A percentile compares a stretch with the other conserved stretches of the same genome.
These are phyloP conservation scores for Trypanosoma mega DNA, from an alignment of 208 protist genomes.

Conservation along the genomic window DNA sequence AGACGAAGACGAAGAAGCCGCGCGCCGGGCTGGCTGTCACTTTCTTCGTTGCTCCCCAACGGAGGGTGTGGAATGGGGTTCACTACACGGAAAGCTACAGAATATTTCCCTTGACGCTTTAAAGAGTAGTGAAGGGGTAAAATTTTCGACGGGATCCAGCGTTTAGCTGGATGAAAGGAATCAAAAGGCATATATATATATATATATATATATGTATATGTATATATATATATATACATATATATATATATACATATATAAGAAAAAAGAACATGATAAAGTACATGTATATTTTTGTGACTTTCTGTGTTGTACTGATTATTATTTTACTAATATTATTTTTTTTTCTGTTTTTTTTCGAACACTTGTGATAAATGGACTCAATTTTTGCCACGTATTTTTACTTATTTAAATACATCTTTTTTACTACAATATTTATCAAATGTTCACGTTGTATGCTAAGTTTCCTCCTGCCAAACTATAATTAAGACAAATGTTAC, in stretches of 20 bases:
- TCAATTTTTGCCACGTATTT: not conserved
- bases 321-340: not conserved
- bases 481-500: conserved; percentile 6
- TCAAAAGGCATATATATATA: too few species aligned
- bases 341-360: conserved; percentile 1
- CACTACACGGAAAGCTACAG: conserved; percentile 33
- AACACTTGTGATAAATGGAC: not conserved
- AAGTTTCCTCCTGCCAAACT: not conserved
- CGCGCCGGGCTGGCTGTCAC: conserved; percentile 41
- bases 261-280: too few species aligned
- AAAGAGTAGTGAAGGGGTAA: too few species aligned
- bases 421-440: not conserved
- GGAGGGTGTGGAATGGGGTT: conserved; percentile 49
- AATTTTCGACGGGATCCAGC: not conserved
- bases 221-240: too few species aligned
- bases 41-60: conserved; percentile 46
- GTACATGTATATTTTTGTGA: too few species aligned
- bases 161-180: too few species aligned
- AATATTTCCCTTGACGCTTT: conserved; percentile 12
- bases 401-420: not conserved
- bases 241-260: too few species aligned
- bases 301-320: not conserved
- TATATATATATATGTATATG: too few species aligned
- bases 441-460: not conserved
- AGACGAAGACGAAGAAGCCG: conserved; percentile 51